Conservation (phyloP, 768 basidiomycete species). For the Chalciporus sphaerocephalus region DNA sequence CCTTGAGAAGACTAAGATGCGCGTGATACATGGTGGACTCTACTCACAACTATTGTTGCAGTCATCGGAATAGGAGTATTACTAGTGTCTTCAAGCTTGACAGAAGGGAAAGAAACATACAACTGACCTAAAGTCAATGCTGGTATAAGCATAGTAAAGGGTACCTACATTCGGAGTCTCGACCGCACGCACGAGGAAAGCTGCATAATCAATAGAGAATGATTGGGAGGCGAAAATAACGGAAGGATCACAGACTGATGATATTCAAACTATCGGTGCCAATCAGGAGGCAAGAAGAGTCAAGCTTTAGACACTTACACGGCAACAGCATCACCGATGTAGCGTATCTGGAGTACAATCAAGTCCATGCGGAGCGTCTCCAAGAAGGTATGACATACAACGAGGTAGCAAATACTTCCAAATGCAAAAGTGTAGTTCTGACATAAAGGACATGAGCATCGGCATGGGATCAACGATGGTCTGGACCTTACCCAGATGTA, state of each 20-base stretch:
- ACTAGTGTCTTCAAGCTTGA: no score
- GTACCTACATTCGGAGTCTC: slow-evolving; percentile 7
- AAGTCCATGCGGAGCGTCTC: background rate
- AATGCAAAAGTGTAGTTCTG: slow-evolving; percentile 8
- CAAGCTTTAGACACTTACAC: slow-evolving; percentile 9
- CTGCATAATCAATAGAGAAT: background rate
- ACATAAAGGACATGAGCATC: background rate
- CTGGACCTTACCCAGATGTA: slow-evolving; percentile 18
- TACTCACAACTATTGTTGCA: slow-evolving; percentile 13
- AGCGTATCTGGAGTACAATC: slow-evolving; percentile 20
- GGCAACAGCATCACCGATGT: slow-evolving; percentile 17
- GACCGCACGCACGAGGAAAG: slow-evolving; percentile 8
- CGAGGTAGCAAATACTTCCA: slow-evolving; percentile 17
- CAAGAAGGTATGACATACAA: slow-evolving; percentile 13
- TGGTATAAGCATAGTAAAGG: background rate
- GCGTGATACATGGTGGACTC: background rate
- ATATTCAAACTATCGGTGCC: slow-evolving; percentile 12
- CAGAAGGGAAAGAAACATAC: slow-evolving; percentile 4
- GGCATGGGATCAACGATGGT: background rate
- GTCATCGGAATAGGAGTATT: no score
- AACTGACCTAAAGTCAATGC: slow-evolving; percentile 10
- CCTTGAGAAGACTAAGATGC: slow-evolving; percentile 7
- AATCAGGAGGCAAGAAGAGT: background rate
- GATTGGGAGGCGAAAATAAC: background rate
- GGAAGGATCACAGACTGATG: slow-evolving; percentile 1